Conservation (phyloP, 805 yeast species). For the Ogataea allantospora region DNA sequence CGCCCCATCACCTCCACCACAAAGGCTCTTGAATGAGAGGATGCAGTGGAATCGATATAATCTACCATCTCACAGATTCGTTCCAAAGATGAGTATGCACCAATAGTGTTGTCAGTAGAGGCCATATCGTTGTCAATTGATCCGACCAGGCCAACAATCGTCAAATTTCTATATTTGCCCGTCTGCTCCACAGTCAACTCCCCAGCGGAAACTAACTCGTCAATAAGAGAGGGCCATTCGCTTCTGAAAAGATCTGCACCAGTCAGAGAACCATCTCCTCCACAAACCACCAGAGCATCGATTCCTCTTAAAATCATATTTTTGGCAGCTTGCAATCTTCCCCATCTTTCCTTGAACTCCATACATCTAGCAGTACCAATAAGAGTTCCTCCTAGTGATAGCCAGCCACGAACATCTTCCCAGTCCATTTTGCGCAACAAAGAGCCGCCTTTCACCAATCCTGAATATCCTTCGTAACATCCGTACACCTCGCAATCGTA, state of each 20-base stretch:
- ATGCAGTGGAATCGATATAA: slow-evolving; percentile 96
- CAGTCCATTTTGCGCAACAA: slow-evolving; percentile 76
- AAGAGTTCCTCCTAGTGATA: slow-evolving; percentile 89
- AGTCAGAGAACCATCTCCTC: slow-evolving; percentile 98
- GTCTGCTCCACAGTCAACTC: slow-evolving; percentile 58
- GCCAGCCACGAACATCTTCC: slow-evolving; percentile 94
- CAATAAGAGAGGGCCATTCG: slow-evolving; percentile 90
- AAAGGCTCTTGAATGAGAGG: slow-evolving; percentile 95
- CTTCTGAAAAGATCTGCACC: slow-evolving; percentile 94
- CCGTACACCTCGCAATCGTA: slow-evolving; percentile 89
- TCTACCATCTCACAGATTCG: slow-evolving; percentile 93
- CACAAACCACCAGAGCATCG: slow-evolving; percentile 93
- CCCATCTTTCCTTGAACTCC: slow-evolving; percentile 81
- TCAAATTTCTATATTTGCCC: slow-evolving; percentile 64
- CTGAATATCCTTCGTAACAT: slow-evolving; percentile 92
- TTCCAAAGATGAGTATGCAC: slow-evolving; percentile 91
- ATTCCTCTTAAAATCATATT: slow-evolving; percentile 85
- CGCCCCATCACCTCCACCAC: slow-evolving; percentile 99
- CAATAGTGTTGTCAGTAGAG: slow-evolving; percentile 93
- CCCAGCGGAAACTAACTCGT: slow-evolving; percentile 60
- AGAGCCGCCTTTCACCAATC: slow-evolving; percentile 82
- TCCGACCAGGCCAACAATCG: slow-evolving; percentile 92
- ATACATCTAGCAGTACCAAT: slow-evolving; percentile 95
- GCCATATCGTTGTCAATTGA: slow-evolving; percentile 99
- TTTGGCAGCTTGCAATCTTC: slow-evolving; percentile 79